Conservation (phyloP, 108 stramenopile genomes). For the Aurantiochytrium sp. region DNA sequence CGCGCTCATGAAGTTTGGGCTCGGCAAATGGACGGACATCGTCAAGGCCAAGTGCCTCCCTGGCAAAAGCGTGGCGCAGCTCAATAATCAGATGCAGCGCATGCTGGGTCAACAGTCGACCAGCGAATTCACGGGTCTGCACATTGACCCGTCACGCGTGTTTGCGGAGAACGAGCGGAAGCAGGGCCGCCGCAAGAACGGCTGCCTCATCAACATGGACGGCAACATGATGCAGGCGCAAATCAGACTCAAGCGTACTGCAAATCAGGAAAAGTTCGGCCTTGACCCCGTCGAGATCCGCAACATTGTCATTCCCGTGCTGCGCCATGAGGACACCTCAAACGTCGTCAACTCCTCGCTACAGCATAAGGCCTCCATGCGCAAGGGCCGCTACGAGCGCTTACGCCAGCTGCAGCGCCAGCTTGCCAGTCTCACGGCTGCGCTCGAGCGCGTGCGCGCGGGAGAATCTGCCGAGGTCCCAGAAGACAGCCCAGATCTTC, state of each 20-base stretch:
- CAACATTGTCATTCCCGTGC: not conserved
- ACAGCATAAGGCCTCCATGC: not conserved
- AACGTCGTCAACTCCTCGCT: not conserved
- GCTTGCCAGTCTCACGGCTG: not conserved
- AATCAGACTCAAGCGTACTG: not conserved
- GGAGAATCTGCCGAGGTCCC: not conserved
- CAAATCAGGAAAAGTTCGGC: not conserved
- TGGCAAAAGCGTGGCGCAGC: conserved; percentile 4
- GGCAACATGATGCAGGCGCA: not conserved
- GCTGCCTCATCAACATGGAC: conserved; percentile 28
- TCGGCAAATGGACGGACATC: conserved; percentile 13
- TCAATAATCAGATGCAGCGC: conserved; percentile 19
- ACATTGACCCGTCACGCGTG: not conserved
- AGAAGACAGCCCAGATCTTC: not conserved
- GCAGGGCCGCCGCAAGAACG: conserved; percentile 1
- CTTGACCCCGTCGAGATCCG: not conserved
- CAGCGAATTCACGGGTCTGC: conserved; percentile 20
- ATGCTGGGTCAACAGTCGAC: conserved; percentile 25
- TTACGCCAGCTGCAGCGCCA: not conserved
- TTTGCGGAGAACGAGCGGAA: conserved; percentile 5
- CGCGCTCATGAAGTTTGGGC: conserved; percentile 23
- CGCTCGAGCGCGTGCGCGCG: not conserved
- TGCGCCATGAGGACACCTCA: not conserved
- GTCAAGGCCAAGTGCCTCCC: not conserved
- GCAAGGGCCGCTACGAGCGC: not conserved